Evolutionary conservation across 2,329 filamentous ascomycete genomes (phyloP).

Genomic region (Cadophora malorum): DNA sequence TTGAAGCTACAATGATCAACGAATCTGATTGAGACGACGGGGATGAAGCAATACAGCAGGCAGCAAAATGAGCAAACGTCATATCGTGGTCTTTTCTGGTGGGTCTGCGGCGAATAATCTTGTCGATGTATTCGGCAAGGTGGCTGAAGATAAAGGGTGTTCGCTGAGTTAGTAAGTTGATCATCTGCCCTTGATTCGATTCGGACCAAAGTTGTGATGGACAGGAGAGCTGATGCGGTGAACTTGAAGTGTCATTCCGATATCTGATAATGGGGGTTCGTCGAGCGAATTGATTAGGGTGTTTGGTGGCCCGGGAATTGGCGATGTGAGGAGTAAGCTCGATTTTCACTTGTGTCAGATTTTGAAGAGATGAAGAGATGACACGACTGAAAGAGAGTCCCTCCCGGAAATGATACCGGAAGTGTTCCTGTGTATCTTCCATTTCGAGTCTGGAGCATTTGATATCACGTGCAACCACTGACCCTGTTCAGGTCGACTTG

Average conservation of each 20-base stretch:
- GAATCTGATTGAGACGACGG: no score
- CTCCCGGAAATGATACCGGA: no score
- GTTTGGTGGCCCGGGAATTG: constrained; percentile 89
- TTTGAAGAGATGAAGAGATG: neutral
- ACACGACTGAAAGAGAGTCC: neutral
- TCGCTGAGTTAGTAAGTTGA: constrained; percentile 45
- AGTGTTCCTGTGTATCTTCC: neutral
- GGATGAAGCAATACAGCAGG: no score
- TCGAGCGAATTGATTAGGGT: constrained; percentile 93
- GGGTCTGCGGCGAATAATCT: constrained; percentile 94
- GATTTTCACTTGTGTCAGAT: neutral
- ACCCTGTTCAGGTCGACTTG: constrained; percentile 71
- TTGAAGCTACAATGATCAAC: no score
- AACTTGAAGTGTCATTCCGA: constrained; percentile 82
- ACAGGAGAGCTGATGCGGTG: constrained; percentile 53
- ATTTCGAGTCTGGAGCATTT: neutral
- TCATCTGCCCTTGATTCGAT: neutral
- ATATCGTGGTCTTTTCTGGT: constrained; percentile 83
- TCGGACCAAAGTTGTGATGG: neutral
- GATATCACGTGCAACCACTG: constrained; percentile 19
- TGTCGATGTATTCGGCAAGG: constrained; percentile 82
- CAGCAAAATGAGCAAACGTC: constrained; percentile 29
- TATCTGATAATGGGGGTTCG: constrained; percentile 94
- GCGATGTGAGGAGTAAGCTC: constrained; percentile 73
- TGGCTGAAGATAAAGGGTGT: constrained; percentile 48